Base-by-base conservation (phyloP, 139 green algal species). In the Haematococcus sp. region DNA sequence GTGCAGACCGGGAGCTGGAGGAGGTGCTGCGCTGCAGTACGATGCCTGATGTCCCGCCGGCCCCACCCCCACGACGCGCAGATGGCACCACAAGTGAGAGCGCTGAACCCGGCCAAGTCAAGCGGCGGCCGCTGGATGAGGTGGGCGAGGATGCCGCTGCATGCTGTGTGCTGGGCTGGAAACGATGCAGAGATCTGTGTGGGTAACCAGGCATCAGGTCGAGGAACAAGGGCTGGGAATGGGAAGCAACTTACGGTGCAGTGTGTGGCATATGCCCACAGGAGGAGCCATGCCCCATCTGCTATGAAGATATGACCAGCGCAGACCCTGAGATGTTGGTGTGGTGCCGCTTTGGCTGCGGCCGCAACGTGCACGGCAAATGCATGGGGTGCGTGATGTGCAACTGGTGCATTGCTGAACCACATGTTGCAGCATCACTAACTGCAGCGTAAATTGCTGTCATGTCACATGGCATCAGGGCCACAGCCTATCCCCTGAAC, bases 241-340 rank as follows among this genome's bases (percentile, higher is more conserved):
- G n/a, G n/a, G n/a, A n/a, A n/a, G n/a, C n/a, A n/a, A n/a, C n/a
- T n/a, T n/a, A n/a, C n/a, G n/a, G n/a, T n/a, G n/a, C n/a, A n/a
- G n/a, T n/a, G n/a, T n/a, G n/a, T n/a, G n/a, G n/a, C n/a, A n/a
- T n/a, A n/a, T n/a, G n/a, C 54, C 15, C 22, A 28, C 64, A 85
- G 82, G 84, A 88, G 51, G 85, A 90, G 43, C 70, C 80, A 3
- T 92, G 87, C 75, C 80, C 84, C 28, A 92, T 92, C 52, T 92
- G 87, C 76, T 92, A 90, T 63, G 87, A 89, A 52, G 78, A 82
- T 51, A 84, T 92, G 74, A 66, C 40, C 15, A 70, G 31, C 0
- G 59, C 54, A 25, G 76, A 82, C 28, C 28, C 71, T 22, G 78
- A 81, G 34, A 69, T 78, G 30, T 71, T 90, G 63, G 83, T 90